Conservation (phyloP, 2,329 filamentous ascomycete genomes). For the Beauveria asiatica region DNA sequence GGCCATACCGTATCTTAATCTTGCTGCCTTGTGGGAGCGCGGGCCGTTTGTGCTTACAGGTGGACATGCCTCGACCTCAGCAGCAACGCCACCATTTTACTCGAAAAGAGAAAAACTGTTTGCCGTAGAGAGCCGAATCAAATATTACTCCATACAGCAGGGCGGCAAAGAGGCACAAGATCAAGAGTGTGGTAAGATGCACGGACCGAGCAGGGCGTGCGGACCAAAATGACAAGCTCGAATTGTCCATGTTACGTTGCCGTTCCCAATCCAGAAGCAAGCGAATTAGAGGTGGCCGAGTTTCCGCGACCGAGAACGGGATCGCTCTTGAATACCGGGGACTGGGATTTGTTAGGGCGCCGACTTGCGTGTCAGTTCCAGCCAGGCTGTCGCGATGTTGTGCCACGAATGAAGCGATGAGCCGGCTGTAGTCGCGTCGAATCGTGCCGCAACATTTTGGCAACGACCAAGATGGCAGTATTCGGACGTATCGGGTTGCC, state of each 20-base stretch:
- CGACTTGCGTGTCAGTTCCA: background rate
- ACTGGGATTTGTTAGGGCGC: background rate
- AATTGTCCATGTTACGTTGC: background rate
- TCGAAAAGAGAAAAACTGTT: background rate
- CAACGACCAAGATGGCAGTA: background rate
- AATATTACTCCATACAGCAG: background rate
- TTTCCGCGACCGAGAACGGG: background rate
- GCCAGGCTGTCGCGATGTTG: background rate
- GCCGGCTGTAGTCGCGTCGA: too few species aligned
- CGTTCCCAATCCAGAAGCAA: background rate
- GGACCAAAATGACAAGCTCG: background rate
- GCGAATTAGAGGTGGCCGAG: background rate
- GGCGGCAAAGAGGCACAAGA: background rate
- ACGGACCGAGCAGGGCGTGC: background rate
- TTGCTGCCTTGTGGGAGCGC: conserved; percentile 3
- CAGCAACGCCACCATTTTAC: background rate
- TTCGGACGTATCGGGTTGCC: background rate
- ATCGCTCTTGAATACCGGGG: background rate
- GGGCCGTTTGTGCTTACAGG: background rate
- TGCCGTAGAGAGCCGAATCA: background rate
- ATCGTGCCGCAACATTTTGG: background rate
- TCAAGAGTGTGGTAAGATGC: background rate
- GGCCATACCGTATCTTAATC: conserved; percentile 3
- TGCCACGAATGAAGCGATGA: background rate
- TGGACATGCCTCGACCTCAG: background rate